A percentile compares a stretch with the other conserved stretches of the same genome.
phyloP scores from a whole-genome alignment of 805 yeast genomes.

The Zygotorulaspora sp. region DNA sequence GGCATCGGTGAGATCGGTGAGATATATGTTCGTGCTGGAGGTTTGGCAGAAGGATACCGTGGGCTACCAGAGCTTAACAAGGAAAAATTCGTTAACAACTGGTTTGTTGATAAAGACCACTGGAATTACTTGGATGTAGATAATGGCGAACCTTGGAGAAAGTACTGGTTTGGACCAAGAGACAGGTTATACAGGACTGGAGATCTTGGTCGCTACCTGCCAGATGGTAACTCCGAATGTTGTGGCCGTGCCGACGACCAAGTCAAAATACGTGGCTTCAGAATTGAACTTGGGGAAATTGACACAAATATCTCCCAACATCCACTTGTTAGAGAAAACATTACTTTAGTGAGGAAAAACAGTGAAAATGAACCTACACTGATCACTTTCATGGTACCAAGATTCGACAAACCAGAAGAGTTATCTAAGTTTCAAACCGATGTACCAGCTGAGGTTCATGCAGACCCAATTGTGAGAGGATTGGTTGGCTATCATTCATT shows the following conservation, averaged over 20 bases:
- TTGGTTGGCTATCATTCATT: slow-evolving; percentile 70
- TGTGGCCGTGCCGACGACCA: slow-evolving; percentile 99
- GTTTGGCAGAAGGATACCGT: slow-evolving; percentile 93
- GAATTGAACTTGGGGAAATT: slow-evolving; percentile 97
- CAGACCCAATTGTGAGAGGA: slow-evolving; percentile 72
- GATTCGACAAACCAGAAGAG: slow-evolving; percentile 47
- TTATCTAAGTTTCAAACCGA: slow-evolving; percentile 42
- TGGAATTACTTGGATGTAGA: slow-evolving; percentile 58
- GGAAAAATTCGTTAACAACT: slow-evolving; percentile 82
- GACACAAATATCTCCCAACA: slow-evolving; percentile 96
- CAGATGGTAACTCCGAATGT: slow-evolving; percentile 97
- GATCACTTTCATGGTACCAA: slow-evolving; percentile 89
- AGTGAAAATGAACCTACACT: slow-evolving; percentile 88
- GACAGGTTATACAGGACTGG: slow-evolving; percentile 97
- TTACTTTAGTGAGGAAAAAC: slow-evolving; percentile 87
- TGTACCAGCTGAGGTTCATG: slow-evolving; percentile 37
- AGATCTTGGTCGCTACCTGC: slow-evolving; percentile 92
- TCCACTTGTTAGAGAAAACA: slow-evolving; percentile 84
- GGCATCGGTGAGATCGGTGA: slow-evolving; percentile 99
- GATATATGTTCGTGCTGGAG: slow-evolving; percentile 96
- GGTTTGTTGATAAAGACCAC: slow-evolving; percentile 71
- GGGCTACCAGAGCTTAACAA: slow-evolving; percentile 84
- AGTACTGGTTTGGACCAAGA: slow-evolving; percentile 87
- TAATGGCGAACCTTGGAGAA: slow-evolving; percentile 58
- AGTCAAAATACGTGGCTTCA: slow-evolving; percentile 96